Evolutionary conservation across 495 filamentous ascomycete genomes (phyloP).

Genomic region (Penicillium samsonianum): DNA sequence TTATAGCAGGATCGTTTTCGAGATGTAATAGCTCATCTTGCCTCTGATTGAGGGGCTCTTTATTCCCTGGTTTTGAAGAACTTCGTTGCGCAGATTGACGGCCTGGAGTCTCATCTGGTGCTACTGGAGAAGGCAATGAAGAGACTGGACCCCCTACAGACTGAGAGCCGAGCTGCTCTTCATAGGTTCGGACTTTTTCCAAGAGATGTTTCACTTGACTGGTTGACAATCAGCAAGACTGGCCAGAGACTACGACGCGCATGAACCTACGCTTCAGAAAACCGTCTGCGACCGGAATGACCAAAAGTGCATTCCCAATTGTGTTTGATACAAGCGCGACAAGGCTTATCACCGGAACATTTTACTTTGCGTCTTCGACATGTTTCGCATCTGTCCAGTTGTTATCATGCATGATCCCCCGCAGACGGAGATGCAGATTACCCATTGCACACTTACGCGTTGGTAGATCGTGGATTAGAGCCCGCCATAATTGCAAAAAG

Average conservation of each 20-base stretch:
- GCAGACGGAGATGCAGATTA: background rate
- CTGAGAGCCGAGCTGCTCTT: conserved; percentile 12
- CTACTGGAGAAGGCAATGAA: background rate
- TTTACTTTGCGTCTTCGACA: conserved; percentile 28
- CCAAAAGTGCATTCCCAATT: conserved; percentile 25
- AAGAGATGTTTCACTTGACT: conserved; percentile 22
- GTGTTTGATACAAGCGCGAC: conserved; percentile 26
- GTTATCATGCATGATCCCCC: conserved; percentile 4
- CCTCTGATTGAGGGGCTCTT: background rate
- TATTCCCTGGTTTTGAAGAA: background rate
- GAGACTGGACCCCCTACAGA: background rate
- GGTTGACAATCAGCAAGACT: background rate
- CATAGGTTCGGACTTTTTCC: conserved; percentile 20
- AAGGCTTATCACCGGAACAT: conserved; percentile 26
- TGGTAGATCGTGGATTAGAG: conserved; percentile 18
- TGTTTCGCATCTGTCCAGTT: conserved; percentile 22
- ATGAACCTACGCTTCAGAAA: conserved; percentile 22
- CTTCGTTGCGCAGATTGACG: background rate
- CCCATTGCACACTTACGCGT: conserved; percentile 12
- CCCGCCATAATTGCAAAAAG: conserved; percentile 1
- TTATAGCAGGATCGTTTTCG: conserved; percentile 14
- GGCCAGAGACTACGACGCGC: background rate
- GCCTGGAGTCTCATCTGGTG: background rate
- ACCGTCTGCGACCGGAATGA: conserved; percentile 18
- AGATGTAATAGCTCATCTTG: conserved; percentile 5